phyloP scores from a whole-genome alignment of 2,329 filamentous ascomycete genomes.

The Colletotrichum phormii region DNA sequence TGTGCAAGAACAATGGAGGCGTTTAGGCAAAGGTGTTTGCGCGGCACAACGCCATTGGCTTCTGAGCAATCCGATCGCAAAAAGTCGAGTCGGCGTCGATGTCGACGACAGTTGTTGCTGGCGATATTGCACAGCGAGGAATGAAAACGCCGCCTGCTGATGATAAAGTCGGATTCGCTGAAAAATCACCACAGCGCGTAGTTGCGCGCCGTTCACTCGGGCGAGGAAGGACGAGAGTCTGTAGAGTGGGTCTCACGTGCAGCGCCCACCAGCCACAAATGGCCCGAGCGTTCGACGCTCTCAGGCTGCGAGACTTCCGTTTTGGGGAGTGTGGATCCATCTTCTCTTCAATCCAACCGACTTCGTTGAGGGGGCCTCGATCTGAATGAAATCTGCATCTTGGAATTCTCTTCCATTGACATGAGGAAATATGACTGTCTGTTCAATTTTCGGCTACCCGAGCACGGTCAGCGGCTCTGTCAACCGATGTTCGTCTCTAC shows the following conservation, averaged over 20 bases:
- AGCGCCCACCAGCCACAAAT: slow-evolving; percentile 34
- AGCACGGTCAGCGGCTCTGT: slow-evolving; percentile 12
- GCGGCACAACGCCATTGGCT: slow-evolving; percentile 20
- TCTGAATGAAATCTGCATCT: background rate
- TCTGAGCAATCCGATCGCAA: slow-evolving; percentile 8
- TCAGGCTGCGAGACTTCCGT: slow-evolving; percentile 12
- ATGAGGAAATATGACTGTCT: background rate
- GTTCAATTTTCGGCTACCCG: background rate
- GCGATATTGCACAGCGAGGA: slow-evolving; percentile 10
- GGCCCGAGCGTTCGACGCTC: slow-evolving; percentile 16
- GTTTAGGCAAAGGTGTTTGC: slow-evolving; percentile 24
- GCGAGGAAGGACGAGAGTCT: slow-evolving; percentile 27
- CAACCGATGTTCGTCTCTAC: slow-evolving; percentile 30
- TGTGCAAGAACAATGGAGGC: slow-evolving; percentile 31
- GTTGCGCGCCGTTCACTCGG: slow-evolving; percentile 31
- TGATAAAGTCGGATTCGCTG: slow-evolving; percentile 28
- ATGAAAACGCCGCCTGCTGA: slow-evolving; percentile 11
- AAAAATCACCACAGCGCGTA: slow-evolving; percentile 36
- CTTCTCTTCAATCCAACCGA: background rate
- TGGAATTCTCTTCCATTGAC: background rate
- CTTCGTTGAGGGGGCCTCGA: slow-evolving; percentile 3
- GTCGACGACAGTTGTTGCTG: slow-evolving; percentile 12
- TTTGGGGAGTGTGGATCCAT: slow-evolving; percentile 3
- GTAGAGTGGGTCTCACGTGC: slow-evolving; percentile 39
- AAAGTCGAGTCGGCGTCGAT: slow-evolving; percentile 1